These are phyloP conservation scores for Knoxdaviesia capensis DNA, from an alignment of 2,329 filamentous ascomycete genomes.

Conservation along the genomic window DNA sequence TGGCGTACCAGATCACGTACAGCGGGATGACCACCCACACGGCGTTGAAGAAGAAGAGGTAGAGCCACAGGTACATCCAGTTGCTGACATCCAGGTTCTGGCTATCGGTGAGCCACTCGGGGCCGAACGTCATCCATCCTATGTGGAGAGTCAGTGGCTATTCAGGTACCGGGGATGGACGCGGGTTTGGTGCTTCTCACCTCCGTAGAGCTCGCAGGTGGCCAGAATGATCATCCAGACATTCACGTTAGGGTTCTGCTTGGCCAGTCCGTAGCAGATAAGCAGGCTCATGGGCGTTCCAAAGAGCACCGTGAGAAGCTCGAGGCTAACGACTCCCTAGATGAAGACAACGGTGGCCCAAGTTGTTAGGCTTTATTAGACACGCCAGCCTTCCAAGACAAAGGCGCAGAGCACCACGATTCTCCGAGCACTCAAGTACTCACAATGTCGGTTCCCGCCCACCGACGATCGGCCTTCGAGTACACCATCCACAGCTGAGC, in stretches of 20 bases:
- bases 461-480: conserved; percentile 39
- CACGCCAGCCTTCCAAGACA: neutral
- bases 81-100: conserved; percentile 43
- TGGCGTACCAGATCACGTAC: conserved; percentile 35
- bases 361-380: conserved; percentile 6
- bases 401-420: neutral
- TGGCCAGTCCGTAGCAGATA: conserved; percentile 39
- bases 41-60: conserved; percentile 48
- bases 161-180: neutral
- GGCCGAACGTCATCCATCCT: conserved; percentile 54
- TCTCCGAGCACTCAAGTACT: conserved; percentile 5
- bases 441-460: conserved; percentile 41
- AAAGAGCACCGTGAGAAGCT: conserved; percentile 43
- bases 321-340: conserved; percentile 37
- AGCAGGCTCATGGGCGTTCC: conserved; percentile 38
- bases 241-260: conserved; percentile 30
- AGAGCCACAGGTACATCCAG: conserved; percentile 49
- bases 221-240: conserved; percentile 45
- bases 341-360: too few relatives aligned
- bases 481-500: conserved; percentile 51
- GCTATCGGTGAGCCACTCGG: conserved; percentile 45
- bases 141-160: neutral
- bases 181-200: conserved; percentile 13
- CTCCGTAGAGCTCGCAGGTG: conserved; percentile 46
- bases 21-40: conserved; percentile 45